These are phyloP conservation scores for Geotrichum australiense DNA, from an alignment of 1,139 yeast genomes.

Conservation along the genomic window DNA sequence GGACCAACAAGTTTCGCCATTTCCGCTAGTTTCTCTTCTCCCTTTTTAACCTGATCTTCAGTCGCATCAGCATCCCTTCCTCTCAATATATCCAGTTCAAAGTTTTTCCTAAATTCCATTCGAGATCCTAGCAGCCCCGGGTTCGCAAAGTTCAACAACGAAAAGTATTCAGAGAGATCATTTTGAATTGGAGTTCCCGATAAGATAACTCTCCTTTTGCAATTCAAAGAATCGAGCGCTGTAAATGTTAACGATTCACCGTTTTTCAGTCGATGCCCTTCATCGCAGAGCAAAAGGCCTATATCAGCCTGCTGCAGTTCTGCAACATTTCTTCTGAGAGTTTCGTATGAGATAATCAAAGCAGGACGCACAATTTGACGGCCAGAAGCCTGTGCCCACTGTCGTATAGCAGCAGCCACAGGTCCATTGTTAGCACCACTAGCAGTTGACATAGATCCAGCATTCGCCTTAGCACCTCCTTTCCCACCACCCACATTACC, in stretches of 20 bases:
- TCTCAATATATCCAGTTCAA: constrained; percentile 67
- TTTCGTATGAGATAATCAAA: constrained; percentile 90
- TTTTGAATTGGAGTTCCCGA: constrained; percentile 98
- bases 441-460: constrained; percentile 14
- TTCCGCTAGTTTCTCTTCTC: constrained; percentile 66
- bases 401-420: constrained; percentile 61
- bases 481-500: constrained; percentile 83
- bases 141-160: constrained; percentile 84
- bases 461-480: constrained; percentile 17
- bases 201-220: constrained; percentile 81
- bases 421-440: constrained; percentile 36
- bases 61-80: constrained; percentile 91
- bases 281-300: constrained; percentile 89
- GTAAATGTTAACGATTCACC: constrained; percentile 92
- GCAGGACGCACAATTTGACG: constrained; percentile 90
- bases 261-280: constrained; percentile 91
- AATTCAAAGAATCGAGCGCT: constrained; percentile 72
- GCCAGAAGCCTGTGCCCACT: constrained; percentile 89
- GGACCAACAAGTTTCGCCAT: constrained; percentile 73
- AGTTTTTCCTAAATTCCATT: constrained; percentile 74
- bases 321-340: constrained; percentile 78
- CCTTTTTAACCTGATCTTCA: constrained; percentile 64
- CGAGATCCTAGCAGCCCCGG: constrained; percentile 90
- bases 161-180: constrained; percentile 90
- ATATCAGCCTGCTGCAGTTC: constrained; percentile 71